phyloP scores from a whole-genome alignment of 306 rosid genomes.

The Dalbergia cochinchinensis region DNA sequence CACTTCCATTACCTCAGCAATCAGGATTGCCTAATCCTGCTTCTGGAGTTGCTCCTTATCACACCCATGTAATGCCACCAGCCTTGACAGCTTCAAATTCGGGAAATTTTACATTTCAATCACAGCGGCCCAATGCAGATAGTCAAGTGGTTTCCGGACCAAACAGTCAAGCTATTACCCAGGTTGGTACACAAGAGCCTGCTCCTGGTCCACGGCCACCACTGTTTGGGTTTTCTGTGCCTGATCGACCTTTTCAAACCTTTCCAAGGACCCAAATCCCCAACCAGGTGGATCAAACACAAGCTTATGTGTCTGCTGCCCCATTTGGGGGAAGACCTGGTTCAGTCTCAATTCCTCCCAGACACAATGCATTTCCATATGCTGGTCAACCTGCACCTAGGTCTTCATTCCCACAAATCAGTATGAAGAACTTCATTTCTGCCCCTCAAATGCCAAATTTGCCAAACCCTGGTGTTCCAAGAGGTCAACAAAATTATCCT shows the following conservation, averaged over 20 bases:
- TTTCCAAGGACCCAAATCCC: conserved; percentile 63
- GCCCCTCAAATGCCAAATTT: conserved; percentile 59
- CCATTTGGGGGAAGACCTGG: conserved; percentile 62
- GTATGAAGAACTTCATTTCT: conserved; percentile 67
- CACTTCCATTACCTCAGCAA: conserved; percentile 55
- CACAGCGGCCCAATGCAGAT: conserved; percentile 60
- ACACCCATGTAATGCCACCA: conserved; percentile 54
- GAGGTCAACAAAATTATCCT: conserved; percentile 62
- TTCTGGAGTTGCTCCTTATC: conserved; percentile 51
- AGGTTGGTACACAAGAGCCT: conserved; percentile 53
- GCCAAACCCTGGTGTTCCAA: conserved; percentile 49
- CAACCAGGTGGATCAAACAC: conserved; percentile 60
- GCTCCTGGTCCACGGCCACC: conserved; percentile 56
- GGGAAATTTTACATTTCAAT: conserved; percentile 76
- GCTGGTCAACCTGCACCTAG: conserved; percentile 56
- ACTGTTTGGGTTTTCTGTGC: conserved; percentile 54
- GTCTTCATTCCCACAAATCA: conserved; percentile 56
- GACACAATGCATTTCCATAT: conserved; percentile 62
- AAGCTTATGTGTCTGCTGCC: conserved; percentile 44
- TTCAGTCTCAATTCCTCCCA: conserved; percentile 54
- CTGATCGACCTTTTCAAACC: conserved; percentile 61
- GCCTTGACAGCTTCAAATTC: conserved; percentile 55
- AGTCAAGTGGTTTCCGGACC: conserved; percentile 55
- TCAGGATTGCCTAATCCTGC: conserved; percentile 63
- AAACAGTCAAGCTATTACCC: conserved; percentile 54